Base-by-base conservation (phyloP, 2,329 filamentous ascomycete genomes). In the Exophiala oligosperma region DNA sequence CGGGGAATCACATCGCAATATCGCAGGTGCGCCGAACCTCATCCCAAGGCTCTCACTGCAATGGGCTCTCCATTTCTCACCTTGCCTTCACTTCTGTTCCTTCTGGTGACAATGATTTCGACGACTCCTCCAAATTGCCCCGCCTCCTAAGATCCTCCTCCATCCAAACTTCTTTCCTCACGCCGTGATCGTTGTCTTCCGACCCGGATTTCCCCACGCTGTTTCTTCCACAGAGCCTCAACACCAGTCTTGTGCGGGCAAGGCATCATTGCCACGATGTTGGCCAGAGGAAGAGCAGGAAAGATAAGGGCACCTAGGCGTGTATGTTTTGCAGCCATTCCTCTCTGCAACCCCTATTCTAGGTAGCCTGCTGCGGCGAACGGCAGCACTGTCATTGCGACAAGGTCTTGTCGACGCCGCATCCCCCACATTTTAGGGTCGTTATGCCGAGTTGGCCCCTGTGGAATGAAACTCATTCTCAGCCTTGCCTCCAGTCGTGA, bases 301-400 rank as follows among this genome's bases (percentile, higher is more conserved):
- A 89, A 86, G 70, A 89, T 91, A 60, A 77, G 86, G 53, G 83
- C 87, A 56, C 88, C 88, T 37, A 78, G 85, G 70, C 80, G 84
- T 73, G 88, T 90, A 79, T 71, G 85, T 81, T 9, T 35, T 35
- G 32, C 32, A 11, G 9, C 11, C 32, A 2, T 35, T 35, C 32
- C 8, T 35, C 4, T 35, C 32, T 35, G 2, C 32, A 35, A 2
- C 8, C 7, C 32, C 32, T 9, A 1, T 23, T 44, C 28, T n/a
- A 4, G 23, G 4, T 9, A n/a, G 12, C 8, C 26, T 35, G 24
- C 17, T 11, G 46, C 24, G 26, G 23, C 24, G 26, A 26, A 7
- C 26, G 17, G 21, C 9, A 14, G 11, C 12, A 28, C 17, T 17
- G 26, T 7, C 26, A 28, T 28, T 7, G 26, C 26, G 7, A 28